Base-by-base conservation (phyloP, 306 rosid genomes). In the Gastrolobium bilobum region DNA sequence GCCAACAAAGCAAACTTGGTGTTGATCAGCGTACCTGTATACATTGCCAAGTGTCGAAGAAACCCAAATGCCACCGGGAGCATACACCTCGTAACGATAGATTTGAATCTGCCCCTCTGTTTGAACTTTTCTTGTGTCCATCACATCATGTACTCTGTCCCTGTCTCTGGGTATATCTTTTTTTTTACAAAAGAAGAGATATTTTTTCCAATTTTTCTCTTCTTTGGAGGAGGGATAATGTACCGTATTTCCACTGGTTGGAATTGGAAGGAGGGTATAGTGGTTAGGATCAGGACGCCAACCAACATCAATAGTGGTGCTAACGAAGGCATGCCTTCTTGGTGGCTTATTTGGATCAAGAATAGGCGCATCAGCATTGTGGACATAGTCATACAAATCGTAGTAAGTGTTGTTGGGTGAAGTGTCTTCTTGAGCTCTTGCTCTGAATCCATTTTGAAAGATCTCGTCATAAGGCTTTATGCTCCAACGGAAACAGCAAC, bases 1-100 rank as follows among this genome's bases (percentile, higher is more conserved):
- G 20, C 6, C 10, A 8, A 35, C 69, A 68, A 68, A 46, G 63
- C 43, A 34, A 46, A 78, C 82, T 46, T 78, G 71, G 5, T 8
- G 44, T 37, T 58, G 62, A 57, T 31, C 1, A 20, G 30, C 4
- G 20, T 31, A 38, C 1, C 0, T 6, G 3, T 68, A 44, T 2
- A 1, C 38, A 11, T 11, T 0, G 2, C 11, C 0, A 5, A 78
- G 76, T 3, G 70, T 57, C 4, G 7, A 1, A 58, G 43, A 5
- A 11, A 78, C 52, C 82, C 77, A 79, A 47, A 79, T 59, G 0
- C 77, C 82, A 10, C 82, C 71, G 2, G 76, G 82, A 7, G 82
- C 77, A 58, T 34, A 14, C 13, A 79, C 8, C 70, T 68, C 82
- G 7, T 79, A 69, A 5, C 56, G 71, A 29, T 46, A 79, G 3